Conservation (phyloP, 805 yeast genomes). For the Wickerhamomyces rabaulensis region DNA sequence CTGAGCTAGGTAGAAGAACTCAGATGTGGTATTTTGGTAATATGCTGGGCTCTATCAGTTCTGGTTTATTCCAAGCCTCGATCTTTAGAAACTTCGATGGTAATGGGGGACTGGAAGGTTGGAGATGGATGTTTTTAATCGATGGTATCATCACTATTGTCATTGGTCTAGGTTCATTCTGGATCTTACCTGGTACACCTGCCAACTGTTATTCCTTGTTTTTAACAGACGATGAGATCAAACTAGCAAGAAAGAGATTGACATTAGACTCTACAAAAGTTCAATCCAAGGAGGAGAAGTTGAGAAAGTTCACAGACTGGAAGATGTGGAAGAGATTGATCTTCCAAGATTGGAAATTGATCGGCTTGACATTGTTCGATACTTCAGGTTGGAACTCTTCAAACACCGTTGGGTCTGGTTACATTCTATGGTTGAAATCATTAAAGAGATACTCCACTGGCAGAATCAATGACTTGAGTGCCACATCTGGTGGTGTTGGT, state of each 20-base stretch:
- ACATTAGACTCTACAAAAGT: conserved; percentile 27
- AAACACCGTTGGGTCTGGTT: conserved; percentile 36
- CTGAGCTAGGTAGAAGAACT: conserved; percentile 53
- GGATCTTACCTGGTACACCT: conserved; percentile 64
- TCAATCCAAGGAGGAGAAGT: conserved; percentile 21
- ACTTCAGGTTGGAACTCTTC: conserved; percentile 51
- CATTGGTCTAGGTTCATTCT: conserved; percentile 43
- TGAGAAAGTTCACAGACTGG: conserved; percentile 31
- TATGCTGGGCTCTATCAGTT: conserved; percentile 54
- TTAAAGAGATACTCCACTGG: conserved; percentile 31
- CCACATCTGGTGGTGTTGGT: conserved; percentile 32
- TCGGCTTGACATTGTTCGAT: conserved; percentile 44
- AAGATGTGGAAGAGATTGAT: conserved; percentile 44
- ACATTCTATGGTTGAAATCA: conserved; percentile 41
- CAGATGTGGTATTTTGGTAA: conserved; percentile 58
- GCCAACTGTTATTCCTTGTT: conserved; percentile 45
- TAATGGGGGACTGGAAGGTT: conserved; percentile 4
- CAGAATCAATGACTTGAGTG: conserved; percentile 33
- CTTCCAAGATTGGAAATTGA: conserved; percentile 47
- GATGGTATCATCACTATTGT: conserved; percentile 7
- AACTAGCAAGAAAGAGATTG: conserved; percentile 43
- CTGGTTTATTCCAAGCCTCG: conserved; percentile 48
- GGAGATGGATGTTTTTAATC: conserved; percentile 9
- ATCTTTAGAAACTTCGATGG: conserved; percentile 7
- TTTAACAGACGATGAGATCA: conserved; percentile 51